phyloP scores from a whole-genome alignment of 441 rosid species.

The Populus hybrid region DNA sequence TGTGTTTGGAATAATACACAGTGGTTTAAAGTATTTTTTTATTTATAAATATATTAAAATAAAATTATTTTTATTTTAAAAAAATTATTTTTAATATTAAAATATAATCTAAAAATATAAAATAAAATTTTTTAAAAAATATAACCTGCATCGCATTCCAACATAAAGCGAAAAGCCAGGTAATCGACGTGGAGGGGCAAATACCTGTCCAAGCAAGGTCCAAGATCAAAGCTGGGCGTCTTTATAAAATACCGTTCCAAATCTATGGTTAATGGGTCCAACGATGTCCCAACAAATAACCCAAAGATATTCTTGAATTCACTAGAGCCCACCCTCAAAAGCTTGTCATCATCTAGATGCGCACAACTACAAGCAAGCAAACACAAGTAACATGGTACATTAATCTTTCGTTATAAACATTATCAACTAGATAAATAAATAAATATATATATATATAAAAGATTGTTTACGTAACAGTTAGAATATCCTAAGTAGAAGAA shows the following conservation, averaged over 20 bases:
- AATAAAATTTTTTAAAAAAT: no score
- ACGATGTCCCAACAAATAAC: not conserved
- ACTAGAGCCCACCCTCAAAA: constrained; percentile 15
- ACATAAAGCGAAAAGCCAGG: not conserved
- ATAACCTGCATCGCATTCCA: fast-evolving
- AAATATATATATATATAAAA: no score
- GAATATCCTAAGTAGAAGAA: not conserved
- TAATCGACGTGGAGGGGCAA: not conserved
- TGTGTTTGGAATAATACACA: no score
- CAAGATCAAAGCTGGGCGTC: constrained; percentile 14
- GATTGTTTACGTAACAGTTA: no score
- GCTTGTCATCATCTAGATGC: constrained; percentile 16
- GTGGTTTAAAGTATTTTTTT: no score
- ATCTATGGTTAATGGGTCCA: constrained; percentile 25
- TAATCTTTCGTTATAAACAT: not conserved
- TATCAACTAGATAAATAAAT: no score
- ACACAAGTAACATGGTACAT: not conserved
- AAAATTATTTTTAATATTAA: no score
- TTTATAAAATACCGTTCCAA: constrained; percentile 27
- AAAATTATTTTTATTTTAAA: no score
- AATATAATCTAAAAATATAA: no score
- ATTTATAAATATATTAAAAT: no score
- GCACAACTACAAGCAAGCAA: not conserved
- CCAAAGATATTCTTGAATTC: not conserved
- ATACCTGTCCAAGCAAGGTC: not conserved